Conservation (phyloP, 2,329 filamentous ascomycete species). For the Fusarium miscanthi region DNA sequence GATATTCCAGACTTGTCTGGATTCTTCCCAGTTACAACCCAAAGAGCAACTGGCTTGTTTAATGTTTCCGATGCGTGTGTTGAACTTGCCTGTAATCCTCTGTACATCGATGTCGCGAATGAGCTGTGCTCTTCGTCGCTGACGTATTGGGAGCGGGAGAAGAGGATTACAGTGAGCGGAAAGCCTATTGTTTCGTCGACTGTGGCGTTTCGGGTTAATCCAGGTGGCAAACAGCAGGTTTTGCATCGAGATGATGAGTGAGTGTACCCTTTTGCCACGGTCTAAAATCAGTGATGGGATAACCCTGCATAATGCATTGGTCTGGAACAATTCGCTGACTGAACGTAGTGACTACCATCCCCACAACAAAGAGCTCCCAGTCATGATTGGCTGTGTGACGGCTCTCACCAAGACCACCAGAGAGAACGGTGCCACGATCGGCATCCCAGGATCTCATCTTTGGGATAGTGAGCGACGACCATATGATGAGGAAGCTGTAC, state of each 20-base stretch:
- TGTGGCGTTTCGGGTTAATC: slow-evolving; percentile 53
- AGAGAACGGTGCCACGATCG: slow-evolving; percentile 56
- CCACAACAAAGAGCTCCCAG: slow-evolving; percentile 6
- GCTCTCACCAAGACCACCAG: slow-evolving; percentile 54
- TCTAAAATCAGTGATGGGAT: not conserved
- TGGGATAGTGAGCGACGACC: slow-evolving; percentile 54
- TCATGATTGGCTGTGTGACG: slow-evolving; percentile 35
- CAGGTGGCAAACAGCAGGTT: slow-evolving; percentile 53
- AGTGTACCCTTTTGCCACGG: not conserved
- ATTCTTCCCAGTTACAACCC: slow-evolving; percentile 54
- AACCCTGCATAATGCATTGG: not conserved
- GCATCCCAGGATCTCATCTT: slow-evolving; percentile 54
- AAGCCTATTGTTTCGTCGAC: slow-evolving; percentile 53
- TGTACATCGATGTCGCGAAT: slow-evolving; percentile 17
- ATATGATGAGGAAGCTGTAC: slow-evolving; percentile 51
- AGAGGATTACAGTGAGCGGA: slow-evolving; percentile 31
- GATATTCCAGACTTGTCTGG: slow-evolving; percentile 52
- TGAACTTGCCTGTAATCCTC: slow-evolving; percentile 50
- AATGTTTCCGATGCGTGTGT: slow-evolving; percentile 52
- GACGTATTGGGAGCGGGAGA: slow-evolving; percentile 4
- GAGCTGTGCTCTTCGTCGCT: slow-evolving; percentile 5
- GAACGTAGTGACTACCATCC: slow-evolving; percentile 9
- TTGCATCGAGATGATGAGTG: slow-evolving; percentile 48
- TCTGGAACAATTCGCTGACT: not conserved
- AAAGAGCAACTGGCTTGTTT: slow-evolving; percentile 54